A percentile compares a stretch with the other conserved stretches of the same genome.
Conservation (phyloP, 495 filamentous ascomycete genomes). For the Penicillium crystallinum region DNA sequence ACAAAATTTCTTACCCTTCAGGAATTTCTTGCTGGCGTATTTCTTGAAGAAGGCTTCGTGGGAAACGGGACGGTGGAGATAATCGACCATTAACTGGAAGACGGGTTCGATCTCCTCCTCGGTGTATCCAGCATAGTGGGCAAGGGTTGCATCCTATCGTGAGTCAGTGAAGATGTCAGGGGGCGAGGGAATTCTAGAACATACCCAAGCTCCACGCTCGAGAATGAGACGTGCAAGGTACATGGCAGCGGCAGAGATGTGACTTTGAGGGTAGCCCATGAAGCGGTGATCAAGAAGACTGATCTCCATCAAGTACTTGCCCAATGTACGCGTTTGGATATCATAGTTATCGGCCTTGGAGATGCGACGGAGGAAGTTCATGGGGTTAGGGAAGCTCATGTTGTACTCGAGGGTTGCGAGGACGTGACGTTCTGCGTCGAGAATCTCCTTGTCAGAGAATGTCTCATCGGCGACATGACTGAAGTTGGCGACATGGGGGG, state of each 20-base stretch:
- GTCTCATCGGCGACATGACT: conserved; percentile 94
- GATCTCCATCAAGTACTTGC: conserved; percentile 98
- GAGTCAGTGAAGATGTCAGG: conserved; percentile 19
- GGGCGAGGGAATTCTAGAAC: conserved; percentile 20
- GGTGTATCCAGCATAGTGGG: conserved; percentile 88
- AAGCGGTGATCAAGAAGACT: conserved; percentile 91
- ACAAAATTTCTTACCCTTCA: conserved; percentile 65
- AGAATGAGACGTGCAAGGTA: conserved; percentile 87
- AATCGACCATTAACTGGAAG: conserved; percentile 91
- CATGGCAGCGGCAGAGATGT: conserved; percentile 89
- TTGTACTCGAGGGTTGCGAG: conserved; percentile 90
- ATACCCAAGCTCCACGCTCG: conserved; percentile 84
- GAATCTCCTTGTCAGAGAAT: conserved; percentile 90
- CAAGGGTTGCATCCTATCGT: conserved; percentile 72
- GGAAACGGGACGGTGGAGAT: conserved; percentile 77
- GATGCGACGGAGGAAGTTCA: conserved; percentile 98
- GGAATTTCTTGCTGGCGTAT: conserved; percentile 96
- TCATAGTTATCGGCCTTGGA: conserved; percentile 98
- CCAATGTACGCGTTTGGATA: conserved; percentile 91
- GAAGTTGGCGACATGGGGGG: conserved; percentile 95
- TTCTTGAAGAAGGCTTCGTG: conserved; percentile 99
- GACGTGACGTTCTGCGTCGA: conserved; percentile 94
- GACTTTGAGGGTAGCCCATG: conserved; percentile 79
- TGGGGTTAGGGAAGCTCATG: conserved; percentile 96
- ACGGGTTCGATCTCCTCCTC: conserved; percentile 91